Evolutionary conservation across 2,329 filamentous ascomycete species (phyloP).

Genomic region (Rutstroemia sp.): DNA sequence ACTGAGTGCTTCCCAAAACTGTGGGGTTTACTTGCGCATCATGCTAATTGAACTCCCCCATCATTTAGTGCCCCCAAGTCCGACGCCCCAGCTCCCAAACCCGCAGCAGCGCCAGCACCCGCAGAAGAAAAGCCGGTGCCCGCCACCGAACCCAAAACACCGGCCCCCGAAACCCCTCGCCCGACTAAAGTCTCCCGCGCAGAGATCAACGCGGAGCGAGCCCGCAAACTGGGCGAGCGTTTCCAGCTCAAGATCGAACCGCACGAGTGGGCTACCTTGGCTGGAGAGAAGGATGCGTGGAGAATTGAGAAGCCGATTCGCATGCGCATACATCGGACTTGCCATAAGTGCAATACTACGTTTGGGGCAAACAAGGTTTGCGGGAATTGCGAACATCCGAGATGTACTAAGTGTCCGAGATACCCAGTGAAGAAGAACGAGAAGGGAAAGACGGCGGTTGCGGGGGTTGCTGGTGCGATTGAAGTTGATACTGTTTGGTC

Average conservation of each 20-base stretch:
- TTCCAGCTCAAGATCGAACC: slow-evolving; percentile 32
- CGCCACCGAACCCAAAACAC: neutral
- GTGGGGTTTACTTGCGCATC: too few species aligned
- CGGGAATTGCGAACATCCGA: slow-evolving; percentile 66
- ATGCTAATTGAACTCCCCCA: too few species aligned
- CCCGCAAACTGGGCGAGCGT: slow-evolving; percentile 30
- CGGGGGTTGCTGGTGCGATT: slow-evolving; percentile 36
- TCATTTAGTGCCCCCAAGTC: neutral
- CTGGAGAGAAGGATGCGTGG: slow-evolving; percentile 22
- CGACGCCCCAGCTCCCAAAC: neutral
- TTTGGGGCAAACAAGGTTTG: slow-evolving; percentile 72
- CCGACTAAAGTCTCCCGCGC: slow-evolving; percentile 21
- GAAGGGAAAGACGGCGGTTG: slow-evolving; percentile 42
- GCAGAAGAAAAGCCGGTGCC: slow-evolving; percentile 6
- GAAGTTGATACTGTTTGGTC: slow-evolving; percentile 20
- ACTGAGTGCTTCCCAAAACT: neutral
- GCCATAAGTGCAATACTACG: slow-evolving; percentile 70
- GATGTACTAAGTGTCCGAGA: slow-evolving; percentile 74
- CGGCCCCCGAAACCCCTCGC: slow-evolving; percentile 5
- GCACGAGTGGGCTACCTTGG: slow-evolving; percentile 21
- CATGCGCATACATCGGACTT: slow-evolving; percentile 70
- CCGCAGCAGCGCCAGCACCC: slow-evolving; percentile 11
- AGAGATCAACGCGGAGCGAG: slow-evolving; percentile 27
- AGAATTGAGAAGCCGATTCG: slow-evolving; percentile 70
- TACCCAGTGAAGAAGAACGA: slow-evolving; percentile 52